Conservation (phyloP, 2,329 filamentous ascomycete species). For the Cyphellophora europaea region DNA sequence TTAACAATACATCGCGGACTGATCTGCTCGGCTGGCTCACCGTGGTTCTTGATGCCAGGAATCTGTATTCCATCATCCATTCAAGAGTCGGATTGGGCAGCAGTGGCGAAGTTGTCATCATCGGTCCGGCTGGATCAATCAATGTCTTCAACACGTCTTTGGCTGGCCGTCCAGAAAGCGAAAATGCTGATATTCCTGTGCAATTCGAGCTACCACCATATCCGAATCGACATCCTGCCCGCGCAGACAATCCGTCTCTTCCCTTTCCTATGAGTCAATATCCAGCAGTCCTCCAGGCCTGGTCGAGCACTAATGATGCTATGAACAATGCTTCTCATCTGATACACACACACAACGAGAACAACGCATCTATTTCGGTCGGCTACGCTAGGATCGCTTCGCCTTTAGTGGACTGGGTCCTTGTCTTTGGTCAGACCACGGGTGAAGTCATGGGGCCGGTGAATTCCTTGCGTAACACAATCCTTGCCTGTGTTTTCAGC, state of each 20-base stretch:
- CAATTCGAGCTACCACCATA: slow-evolving; percentile 54
- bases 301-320: slow-evolving; percentile 38
- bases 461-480: slow-evolving; percentile 61
- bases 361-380: slow-evolving; percentile 58
- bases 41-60: slow-evolving; percentile 54
- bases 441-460: slow-evolving; percentile 69
- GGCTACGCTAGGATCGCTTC: slow-evolving; percentile 65
- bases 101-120: slow-evolving; percentile 59
- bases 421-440: slow-evolving; percentile 67
- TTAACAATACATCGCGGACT: slow-evolving; percentile 45
- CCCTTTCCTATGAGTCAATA: slow-evolving; percentile 54
- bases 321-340: slow-evolving; percentile 53
- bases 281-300: slow-evolving; percentile 51
- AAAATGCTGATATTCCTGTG: slow-evolving; percentile 37
- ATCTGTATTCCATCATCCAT: slow-evolving; percentile 47
- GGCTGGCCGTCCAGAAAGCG: not conserved
- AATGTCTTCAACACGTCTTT: slow-evolving; percentile 48
- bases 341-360: slow-evolving; percentile 64
- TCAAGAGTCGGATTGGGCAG: slow-evolving; percentile 56
- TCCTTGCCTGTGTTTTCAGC: slow-evolving; percentile 75
- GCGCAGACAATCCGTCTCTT: slow-evolving; percentile 24
- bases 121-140: slow-evolving; percentile 57
- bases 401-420: slow-evolving; percentile 65
- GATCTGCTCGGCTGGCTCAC: slow-evolving; percentile 77
- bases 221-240: slow-evolving; percentile 15